Evolutionary conservation across 140 eudicot genomes (phyloP).

Genomic region (Flaveria floridana): DNA sequence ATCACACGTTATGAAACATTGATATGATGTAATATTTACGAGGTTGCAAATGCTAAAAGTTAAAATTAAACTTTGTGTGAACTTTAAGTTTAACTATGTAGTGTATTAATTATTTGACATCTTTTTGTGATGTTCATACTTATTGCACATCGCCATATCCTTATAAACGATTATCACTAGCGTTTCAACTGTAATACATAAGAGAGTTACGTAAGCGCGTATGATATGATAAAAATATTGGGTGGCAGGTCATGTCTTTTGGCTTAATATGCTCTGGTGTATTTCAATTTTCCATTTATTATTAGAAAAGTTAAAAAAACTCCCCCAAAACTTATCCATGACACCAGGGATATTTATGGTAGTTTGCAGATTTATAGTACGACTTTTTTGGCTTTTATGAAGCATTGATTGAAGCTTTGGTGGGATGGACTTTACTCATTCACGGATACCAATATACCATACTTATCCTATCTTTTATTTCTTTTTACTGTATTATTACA

Average conservation of each 20-base stretch:
- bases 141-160: no score
- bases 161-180: no score
- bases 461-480: not conserved
- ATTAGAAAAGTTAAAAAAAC: not conserved
- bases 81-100: not conserved
- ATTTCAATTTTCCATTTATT: not conserved
- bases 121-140: not conserved
- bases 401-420: not conserved
- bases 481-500: not conserved
- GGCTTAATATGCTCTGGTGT: not conserved
- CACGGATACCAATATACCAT: not conserved
- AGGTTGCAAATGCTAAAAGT: not conserved
- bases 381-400: slow-evolving; percentile 3
- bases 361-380: not conserved
- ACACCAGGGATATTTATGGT: slow-evolving; percentile 19
- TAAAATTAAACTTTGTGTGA: not conserved
- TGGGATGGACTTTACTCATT: not conserved
- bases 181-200: no score
- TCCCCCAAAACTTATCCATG: slow-evolving; percentile 21
- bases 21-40: not conserved
- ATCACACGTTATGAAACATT: not conserved
- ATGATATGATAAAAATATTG: no score
- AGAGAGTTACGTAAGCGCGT: no score
- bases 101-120: no score
- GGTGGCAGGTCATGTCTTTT: slow-evolving; percentile 17